These are phyloP conservation scores for Leccinum arenicola DNA, from an alignment of 768 basidiomycete genomes.

Conservation along the genomic window DNA sequence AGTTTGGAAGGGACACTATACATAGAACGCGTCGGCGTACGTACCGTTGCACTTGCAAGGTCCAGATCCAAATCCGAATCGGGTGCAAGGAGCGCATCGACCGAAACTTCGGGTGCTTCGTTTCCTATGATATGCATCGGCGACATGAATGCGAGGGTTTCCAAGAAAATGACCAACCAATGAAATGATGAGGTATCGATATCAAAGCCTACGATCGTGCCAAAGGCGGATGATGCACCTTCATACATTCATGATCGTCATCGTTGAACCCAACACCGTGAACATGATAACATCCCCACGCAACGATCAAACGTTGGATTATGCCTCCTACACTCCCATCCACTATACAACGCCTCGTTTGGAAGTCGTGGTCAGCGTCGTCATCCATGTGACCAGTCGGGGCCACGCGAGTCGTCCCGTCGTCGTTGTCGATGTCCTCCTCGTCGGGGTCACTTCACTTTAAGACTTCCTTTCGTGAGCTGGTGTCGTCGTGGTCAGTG, in stretches of 20 bases:
- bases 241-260: slow-evolving; percentile 49
- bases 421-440: too few species aligned
- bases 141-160: neutral
- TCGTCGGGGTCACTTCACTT: too few species aligned
- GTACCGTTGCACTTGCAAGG: slow-evolving; percentile 52
- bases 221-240: slow-evolving; percentile 89
- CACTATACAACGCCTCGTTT: slow-evolving; percentile 70
- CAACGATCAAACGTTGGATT: slow-evolving; percentile 45
- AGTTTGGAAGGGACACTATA: neutral
- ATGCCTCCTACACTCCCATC: slow-evolving; percentile 87
- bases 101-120: slow-evolving; percentile 79
- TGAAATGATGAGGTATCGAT: slow-evolving; percentile 93
- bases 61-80: slow-evolving; percentile 41
- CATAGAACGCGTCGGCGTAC: slow-evolving; percentile 13
- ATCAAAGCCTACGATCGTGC: slow-evolving; percentile 78
- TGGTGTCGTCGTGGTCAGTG: too few species aligned
- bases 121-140: slow-evolving; percentile 50
- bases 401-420: too few species aligned
- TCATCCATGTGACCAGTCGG: too few species aligned
- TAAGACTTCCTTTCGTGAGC: too few species aligned
- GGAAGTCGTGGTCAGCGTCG: too few species aligned
- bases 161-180: slow-evolving; percentile 46
- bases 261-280: neutral
- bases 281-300: too few species aligned
- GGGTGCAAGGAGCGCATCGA: slow-evolving; percentile 54